Conservation (phyloP, 2,329 filamentous ascomycete genomes). For the Escovopsis sp. region DNA sequence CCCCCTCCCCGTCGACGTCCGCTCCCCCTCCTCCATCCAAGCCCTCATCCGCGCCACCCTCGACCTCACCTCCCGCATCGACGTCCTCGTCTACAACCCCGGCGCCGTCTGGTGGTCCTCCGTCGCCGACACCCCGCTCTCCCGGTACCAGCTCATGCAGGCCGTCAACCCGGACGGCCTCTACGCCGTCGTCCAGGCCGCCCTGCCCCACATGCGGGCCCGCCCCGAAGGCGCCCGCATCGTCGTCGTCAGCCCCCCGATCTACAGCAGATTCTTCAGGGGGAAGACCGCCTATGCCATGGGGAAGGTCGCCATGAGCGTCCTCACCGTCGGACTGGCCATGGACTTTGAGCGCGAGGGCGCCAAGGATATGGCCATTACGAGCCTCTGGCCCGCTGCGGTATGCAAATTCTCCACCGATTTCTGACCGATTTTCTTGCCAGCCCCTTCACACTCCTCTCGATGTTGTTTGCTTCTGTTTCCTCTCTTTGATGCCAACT, state of each 20-base stretch:
- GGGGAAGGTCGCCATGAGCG: constrained; percentile 69
- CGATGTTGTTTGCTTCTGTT: no score
- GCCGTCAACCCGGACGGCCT: constrained; percentile 59
- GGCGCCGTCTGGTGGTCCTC: constrained; percentile 77
- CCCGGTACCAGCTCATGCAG: constrained; percentile 68
- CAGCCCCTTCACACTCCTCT: no score
- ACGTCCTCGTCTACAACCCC: constrained; percentile 68
- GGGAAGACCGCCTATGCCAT: constrained; percentile 76
- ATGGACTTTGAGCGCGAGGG: constrained; percentile 65
- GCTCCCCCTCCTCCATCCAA: constrained; percentile 45
- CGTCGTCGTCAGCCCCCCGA: constrained; percentile 68
- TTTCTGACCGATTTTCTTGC: no score
- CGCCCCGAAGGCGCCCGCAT: constrained; percentile 38
- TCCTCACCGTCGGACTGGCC: constrained; percentile 64
- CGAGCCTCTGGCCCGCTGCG: constrained; percentile 67
- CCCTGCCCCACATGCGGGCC: constrained; percentile 46
- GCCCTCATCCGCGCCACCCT: constrained; percentile 43
- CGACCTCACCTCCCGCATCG: constrained; percentile 41
- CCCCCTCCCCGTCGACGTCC: constrained; percentile 55
- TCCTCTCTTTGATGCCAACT: no score
- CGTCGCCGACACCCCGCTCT: constrained; percentile 55
- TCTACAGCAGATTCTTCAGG: constrained; percentile 71
- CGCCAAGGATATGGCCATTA: constrained; percentile 55
- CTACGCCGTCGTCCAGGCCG: constrained; percentile 55
- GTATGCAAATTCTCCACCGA: no score